Evolutionary conservation across 2,329 filamentous ascomycete genomes (phyloP), one percentile per base, ranked within the genome.

Genomic region (Sporothrix brasiliensis): DNA sequence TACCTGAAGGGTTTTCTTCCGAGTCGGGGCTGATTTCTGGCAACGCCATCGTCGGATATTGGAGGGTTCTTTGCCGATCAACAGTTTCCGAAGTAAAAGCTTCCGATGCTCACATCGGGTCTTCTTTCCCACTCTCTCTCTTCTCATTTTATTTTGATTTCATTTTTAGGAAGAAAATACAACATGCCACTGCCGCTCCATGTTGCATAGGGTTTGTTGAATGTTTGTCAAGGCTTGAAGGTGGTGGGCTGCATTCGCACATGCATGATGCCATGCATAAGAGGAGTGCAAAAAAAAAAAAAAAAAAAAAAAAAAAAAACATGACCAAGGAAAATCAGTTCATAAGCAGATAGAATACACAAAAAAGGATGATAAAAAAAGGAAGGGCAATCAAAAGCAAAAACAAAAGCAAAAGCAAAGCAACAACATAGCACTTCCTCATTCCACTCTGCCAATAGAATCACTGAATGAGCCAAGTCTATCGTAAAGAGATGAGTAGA

Each of bases 211-310:
- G 14, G 30, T 60, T 60, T 60, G 10, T 60, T 60, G 56, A 44
- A 4, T 52, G 44, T 34, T 24, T 50, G 14, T 30, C 50, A 50
- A 24, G 61, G 61, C 52, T 63, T 50, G 44, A 16, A 34, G 34
- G 34, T 50, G 21, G 61, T 65, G 44, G 44, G 34, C 6, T 50
- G 61, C 61, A 65, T 65, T 10, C 52, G 61, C 61, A 50, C 52
- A 65, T 65, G 61, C 61, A 65, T 34, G 14, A 27, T 63, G 24
- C 60, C 61, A 54, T 53, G 27, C 27, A 67, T 34, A 68, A 13
- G 53, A 49, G 49, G 50, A 53, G 50, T 41, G 30, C n/a, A 39
- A 56, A 49, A 58, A 44, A 2, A n/a, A 34, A 49, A 39, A n/a
- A n/a, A n/a, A n/a, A n/a, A n/a, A n/a, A n/a, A n/a, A n/a, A n/a